Evolutionary conservation across 2,329 filamentous ascomycete species (phyloP).

Genomic region (Laburnicola sp.): DNA sequence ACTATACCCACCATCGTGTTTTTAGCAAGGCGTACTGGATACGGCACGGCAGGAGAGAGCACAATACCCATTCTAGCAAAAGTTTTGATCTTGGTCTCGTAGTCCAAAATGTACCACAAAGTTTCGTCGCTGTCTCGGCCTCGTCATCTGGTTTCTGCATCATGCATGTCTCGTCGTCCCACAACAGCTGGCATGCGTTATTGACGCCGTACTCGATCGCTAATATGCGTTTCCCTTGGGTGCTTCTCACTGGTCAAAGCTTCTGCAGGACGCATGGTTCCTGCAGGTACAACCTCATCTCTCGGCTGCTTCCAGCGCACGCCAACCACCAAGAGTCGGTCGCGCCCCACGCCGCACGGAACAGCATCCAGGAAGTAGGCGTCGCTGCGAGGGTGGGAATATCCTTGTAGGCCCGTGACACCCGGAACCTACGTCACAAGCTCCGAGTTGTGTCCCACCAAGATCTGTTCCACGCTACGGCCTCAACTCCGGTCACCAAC

Average conservation of each 20-base stretch:
- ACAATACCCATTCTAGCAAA: constrained; percentile 40
- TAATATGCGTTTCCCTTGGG: constrained; percentile 17
- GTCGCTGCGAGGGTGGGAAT: constrained; percentile 4
- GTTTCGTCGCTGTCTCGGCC: constrained; percentile 14
- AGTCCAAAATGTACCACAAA: constrained; percentile 33
- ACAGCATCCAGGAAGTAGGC: background rate
- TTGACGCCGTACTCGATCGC: constrained; percentile 19
- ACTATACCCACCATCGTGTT: constrained; percentile 15
- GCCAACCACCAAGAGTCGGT: constrained; percentile 8
- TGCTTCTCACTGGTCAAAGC: constrained; percentile 17
- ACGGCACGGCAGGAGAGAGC: constrained; percentile 23
- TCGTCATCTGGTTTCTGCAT: constrained; percentile 6
- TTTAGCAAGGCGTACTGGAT: constrained; percentile 33
- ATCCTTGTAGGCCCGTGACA: background rate
- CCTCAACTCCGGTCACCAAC: constrained; percentile 1
- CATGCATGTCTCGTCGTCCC: constrained; percentile 15
- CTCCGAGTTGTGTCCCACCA: background rate
- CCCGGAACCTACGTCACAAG: constrained; percentile 1
- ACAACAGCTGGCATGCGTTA: constrained; percentile 9
- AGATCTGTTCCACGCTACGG: constrained; percentile 2
- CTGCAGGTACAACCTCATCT: constrained; percentile 24
- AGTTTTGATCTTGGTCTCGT: constrained; percentile 24
- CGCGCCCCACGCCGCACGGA: constrained; percentile 11
- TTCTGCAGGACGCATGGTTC: constrained; percentile 19
- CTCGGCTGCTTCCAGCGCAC: constrained; percentile 8